Evolutionary conservation across 129 eudicot genomes (phyloP).

Genomic region (Oenanthe sinensis): DNA sequence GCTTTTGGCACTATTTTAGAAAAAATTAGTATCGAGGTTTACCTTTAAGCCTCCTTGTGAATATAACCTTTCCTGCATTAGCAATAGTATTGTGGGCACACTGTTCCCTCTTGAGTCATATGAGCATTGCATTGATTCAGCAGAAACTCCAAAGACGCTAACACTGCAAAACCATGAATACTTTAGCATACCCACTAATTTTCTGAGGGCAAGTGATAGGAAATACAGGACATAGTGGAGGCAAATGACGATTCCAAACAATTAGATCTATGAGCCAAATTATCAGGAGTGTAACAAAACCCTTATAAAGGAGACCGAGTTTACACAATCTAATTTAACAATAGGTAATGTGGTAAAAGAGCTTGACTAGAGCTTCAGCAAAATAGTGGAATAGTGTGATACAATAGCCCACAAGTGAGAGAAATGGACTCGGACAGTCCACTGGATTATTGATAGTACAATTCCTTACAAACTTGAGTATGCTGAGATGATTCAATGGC

Average conservation of each 20-base stretch:
- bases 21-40: not conserved
- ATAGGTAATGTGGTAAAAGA: not conserved
- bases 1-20: not conserved
- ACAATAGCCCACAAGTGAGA: not conserved
- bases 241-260: not conserved
- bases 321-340: not conserved
- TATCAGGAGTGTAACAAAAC: not conserved
- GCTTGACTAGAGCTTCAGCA: not conserved
- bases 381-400: not conserved
- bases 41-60: slow-evolving; percentile 78
- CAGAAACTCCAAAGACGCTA: slow-evolving; percentile 82
- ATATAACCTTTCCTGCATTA: slow-evolving; percentile 84
- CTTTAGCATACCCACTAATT: not conserved
- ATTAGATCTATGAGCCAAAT: not conserved
- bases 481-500: not conserved
- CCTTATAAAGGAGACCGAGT: not conserved
- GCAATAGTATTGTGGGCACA: slow-evolving; percentile 79
- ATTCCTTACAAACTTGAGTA: not conserved
- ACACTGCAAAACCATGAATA: slow-evolving; percentile 34
- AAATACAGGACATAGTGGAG: not conserved
- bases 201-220: not conserved
- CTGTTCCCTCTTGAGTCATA: slow-evolving; percentile 86
- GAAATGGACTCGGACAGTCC: not conserved
- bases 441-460: not conserved
- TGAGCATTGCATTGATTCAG: slow-evolving; percentile 94